Conservation (phyloP, 495 filamentous ascomycete genomes). For the Neurospora sp. region DNA sequence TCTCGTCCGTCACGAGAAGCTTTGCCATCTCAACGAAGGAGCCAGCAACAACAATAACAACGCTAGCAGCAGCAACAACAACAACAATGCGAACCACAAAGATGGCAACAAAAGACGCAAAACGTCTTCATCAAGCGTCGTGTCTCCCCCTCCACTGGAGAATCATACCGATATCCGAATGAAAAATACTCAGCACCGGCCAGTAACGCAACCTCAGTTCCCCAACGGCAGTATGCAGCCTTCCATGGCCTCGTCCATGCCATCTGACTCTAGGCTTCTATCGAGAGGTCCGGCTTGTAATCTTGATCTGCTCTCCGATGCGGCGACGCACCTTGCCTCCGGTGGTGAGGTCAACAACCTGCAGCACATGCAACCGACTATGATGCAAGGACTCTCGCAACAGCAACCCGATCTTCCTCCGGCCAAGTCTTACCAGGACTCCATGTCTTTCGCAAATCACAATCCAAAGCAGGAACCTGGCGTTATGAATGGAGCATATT, state of each 20-base stretch:
- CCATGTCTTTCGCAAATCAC: constrained; percentile 32
- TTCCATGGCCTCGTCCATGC: constrained; percentile 25
- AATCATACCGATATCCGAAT: constrained; percentile 33
- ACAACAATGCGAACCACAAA: constrained; percentile 32
- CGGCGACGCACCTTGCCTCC: constrained; percentile 39
- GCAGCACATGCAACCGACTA: constrained; percentile 34
- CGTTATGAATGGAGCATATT: constrained; percentile 27
- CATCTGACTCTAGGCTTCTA: constrained; percentile 30
- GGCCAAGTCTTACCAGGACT: constrained; percentile 37
- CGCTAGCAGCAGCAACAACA: constrained; percentile 34
- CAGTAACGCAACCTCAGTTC: constrained; percentile 19
- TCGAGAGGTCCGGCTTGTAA: constrained; percentile 39
- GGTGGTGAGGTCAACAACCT: constrained; percentile 38
- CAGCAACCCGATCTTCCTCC: constrained; percentile 26
- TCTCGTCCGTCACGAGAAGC: constrained; percentile 61
- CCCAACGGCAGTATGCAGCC: constrained; percentile 27
- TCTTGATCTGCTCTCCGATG: constrained; percentile 41
- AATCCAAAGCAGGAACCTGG: constrained; percentile 31
- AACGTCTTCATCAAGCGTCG: constrained; percentile 29
- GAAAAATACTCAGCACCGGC: constrained; percentile 28
- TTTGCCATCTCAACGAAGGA: constrained; percentile 57
- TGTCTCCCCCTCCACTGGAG: constrained; percentile 26
- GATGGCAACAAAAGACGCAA: constrained; percentile 37
- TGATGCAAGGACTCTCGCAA: constrained; percentile 33
- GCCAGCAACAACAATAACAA: neutral